These are phyloP conservation scores for Abelmoschus esculentus DNA, from an alignment of 345 rosid species.

Conservation along the genomic window DNA sequence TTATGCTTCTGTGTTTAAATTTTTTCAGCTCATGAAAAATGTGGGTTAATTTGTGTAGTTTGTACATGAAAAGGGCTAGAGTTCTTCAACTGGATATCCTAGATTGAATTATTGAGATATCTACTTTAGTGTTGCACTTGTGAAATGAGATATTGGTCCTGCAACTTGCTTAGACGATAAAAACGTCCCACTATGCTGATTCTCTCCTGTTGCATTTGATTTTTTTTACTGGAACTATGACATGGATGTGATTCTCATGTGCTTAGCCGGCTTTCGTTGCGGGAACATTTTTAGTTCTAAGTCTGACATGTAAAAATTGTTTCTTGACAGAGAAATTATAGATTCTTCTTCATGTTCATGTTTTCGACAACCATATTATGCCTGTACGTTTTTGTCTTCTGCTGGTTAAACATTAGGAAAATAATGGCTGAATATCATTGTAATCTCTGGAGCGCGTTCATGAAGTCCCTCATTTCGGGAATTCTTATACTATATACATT, in stretches of 20 bases:
- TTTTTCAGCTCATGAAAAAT: neutral
- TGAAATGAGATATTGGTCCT: neutral
- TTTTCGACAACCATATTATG: slow-evolving; percentile 76
- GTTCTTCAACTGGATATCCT: neutral
- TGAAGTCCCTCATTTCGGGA: slow-evolving; percentile 67
- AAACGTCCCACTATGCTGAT: neutral
- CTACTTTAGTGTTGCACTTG: neutral
- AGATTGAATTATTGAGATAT: neutral
- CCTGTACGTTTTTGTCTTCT: slow-evolving; percentile 69
- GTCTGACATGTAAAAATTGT: slow-evolving; percentile 18
- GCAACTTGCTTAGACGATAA: neutral
- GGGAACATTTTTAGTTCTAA: neutral
- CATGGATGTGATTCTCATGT: neutral
- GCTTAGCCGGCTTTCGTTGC: neutral
- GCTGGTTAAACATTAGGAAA: slow-evolving; percentile 61
- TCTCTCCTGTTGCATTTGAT: neutral
- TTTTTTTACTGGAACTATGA: neutral
- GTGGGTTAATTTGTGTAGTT: neutral
- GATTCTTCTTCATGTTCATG: slow-evolving; percentile 94
- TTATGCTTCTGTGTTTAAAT: neutral
- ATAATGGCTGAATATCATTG: slow-evolving; percentile 45
- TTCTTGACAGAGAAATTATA: slow-evolving; percentile 74
- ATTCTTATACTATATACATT: slow-evolving; percentile 68
- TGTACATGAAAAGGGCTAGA: neutral
- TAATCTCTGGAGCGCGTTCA: slow-evolving; percentile 53